A percentile compares a stretch with the other conserved stretches of the same genome.
Evolutionary conservation across 225 moss, liverwort and hornwort genomes (phyloP).

Genomic region (Rhytidiadelphus loreus): DNA sequence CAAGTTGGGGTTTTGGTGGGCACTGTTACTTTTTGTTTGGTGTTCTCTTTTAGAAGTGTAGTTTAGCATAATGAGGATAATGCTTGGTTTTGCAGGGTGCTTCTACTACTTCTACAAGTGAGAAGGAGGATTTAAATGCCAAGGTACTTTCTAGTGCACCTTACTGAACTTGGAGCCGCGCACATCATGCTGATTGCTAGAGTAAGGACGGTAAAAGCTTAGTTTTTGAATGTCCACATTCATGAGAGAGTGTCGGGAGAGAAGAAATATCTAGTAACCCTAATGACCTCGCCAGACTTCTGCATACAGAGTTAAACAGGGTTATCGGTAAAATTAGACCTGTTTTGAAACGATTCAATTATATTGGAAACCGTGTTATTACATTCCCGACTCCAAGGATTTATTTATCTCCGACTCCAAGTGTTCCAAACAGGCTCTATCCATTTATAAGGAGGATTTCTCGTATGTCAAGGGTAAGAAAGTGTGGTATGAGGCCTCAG

Average conservation of each 20-base stretch:
- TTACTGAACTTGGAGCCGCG: neutral
- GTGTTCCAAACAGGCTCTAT: neutral
- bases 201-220: neutral
- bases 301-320: neutral
- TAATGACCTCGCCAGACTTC: neutral
- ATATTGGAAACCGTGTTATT: neutral
- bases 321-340: neutral
- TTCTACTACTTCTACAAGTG: conserved; percentile 31
- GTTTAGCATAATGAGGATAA: neutral
- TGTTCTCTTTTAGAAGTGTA: neutral
- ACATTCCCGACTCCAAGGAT: neutral
- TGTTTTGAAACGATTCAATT: neutral
- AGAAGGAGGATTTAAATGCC: conserved; percentile 45
- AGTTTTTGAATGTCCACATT: neutral
- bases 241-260: neutral
- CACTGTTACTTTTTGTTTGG: neutral
- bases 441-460: neutral
- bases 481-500: neutral
- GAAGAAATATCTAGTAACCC: neutral
- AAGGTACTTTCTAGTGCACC: conserved; percentile 25
- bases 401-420: neutral
- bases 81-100: conserved; percentile 19
- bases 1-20: neutral
- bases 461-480: neutral
- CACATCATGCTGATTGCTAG: neutral